Conservation (phyloP, 2,329 filamentous ascomycete genomes). For the Xylariaceae sp. region DNA sequence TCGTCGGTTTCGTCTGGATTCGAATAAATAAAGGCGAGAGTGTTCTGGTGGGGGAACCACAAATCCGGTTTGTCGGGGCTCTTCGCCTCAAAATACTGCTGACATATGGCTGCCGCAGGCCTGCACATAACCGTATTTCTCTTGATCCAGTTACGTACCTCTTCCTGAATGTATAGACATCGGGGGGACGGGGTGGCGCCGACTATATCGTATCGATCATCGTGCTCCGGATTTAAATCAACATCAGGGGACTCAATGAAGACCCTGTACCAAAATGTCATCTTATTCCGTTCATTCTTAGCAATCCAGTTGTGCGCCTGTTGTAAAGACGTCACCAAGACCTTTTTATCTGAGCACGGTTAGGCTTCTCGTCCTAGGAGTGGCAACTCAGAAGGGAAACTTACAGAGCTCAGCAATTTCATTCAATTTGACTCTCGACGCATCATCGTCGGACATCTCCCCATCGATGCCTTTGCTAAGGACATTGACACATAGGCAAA, state of each 20-base stretch:
- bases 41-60: conserved; percentile 44
- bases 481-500: conserved; percentile 61
- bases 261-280: conserved; percentile 63
- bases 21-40: conserved; percentile 53
- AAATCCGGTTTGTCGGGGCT: conserved; percentile 46
- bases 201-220: conserved; percentile 47
- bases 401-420: conserved; percentile 61
- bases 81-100: conserved; percentile 49
- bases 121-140: conserved; percentile 56
- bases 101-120: conserved; percentile 49
- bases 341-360: conserved; percentile 51
- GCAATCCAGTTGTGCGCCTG: conserved; percentile 66
- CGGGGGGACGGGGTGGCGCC: conserved; percentile 48
- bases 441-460: conserved; percentile 54
- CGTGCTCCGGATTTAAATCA: conserved; percentile 44
- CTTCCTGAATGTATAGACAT: conserved; percentile 52
- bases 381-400: conserved; percentile 23
- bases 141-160: conserved; percentile 59
- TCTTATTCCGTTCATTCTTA: conserved; percentile 64
- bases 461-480: conserved; percentile 63
- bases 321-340: conserved; percentile 60
- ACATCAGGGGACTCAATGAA: conserved; percentile 48
- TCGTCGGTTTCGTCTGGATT: conserved; percentile 39
- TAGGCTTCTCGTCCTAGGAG: background rate
- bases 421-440: conserved; percentile 50